Evolutionary conservation across 495 filamentous ascomycete species (phyloP).

Genomic region (Polyplosphaeria fusca): DNA sequence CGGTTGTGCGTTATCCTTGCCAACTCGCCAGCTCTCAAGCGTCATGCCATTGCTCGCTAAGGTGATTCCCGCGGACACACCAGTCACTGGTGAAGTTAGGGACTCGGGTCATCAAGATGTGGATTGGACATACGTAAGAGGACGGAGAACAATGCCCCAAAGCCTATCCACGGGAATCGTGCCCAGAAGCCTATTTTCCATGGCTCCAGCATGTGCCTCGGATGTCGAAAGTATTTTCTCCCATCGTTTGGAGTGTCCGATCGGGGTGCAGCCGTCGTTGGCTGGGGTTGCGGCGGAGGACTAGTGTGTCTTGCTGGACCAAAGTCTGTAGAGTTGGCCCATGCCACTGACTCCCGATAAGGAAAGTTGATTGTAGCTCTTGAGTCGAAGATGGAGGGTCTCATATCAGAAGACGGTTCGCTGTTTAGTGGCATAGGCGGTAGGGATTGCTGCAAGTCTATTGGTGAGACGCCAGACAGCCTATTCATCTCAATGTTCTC

Average conservation of each 20-base stretch:
- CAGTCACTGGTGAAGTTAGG: constrained; percentile 17
- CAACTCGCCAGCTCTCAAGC: constrained; percentile 10
- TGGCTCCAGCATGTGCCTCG: constrained; percentile 18
- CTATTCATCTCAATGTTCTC: background rate
- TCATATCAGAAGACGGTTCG: background rate
- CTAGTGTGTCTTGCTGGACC: background rate
- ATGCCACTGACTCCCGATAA: constrained; percentile 25
- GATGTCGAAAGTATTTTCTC: constrained; percentile 16
- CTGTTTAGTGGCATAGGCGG: background rate
- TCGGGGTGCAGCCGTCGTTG: background rate
- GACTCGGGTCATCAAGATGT: background rate
- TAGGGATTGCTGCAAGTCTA: constrained; percentile 1
- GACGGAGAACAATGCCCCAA: constrained; percentile 16
- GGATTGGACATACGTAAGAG: constrained; percentile 13
- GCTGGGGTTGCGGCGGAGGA: background rate
- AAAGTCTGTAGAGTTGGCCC: constrained; percentile 14
- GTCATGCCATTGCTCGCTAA: constrained; percentile 17
- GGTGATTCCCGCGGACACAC: constrained; percentile 19
- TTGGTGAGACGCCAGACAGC: background rate
- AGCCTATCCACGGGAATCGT: constrained; percentile 25
- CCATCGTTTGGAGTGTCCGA: background rate
- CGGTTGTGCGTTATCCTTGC: constrained; percentile 20
- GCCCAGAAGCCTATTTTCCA: constrained; percentile 20
- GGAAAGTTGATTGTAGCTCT: constrained; percentile 16
- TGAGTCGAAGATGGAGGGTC: constrained; percentile 16